Evolutionary conservation across 495 filamentous ascomycete species (phyloP), one percentile per base, ranked within the genome.

Genomic region (Stereocaulon alpinum): DNA sequence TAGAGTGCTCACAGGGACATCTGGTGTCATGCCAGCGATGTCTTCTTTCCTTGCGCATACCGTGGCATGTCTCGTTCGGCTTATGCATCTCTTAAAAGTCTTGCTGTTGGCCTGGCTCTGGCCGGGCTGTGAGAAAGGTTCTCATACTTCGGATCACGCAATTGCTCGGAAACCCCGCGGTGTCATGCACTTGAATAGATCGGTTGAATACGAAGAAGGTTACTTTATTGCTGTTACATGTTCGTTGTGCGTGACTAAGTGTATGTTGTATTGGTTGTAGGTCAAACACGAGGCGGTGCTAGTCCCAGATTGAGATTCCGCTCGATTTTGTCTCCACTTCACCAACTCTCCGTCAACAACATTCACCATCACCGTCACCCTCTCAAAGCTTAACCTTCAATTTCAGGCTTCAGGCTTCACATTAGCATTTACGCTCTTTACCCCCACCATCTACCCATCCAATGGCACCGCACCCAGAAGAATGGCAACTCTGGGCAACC

Each of bases 401-500:
- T 24, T 24, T 24, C 24, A 24, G 1, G 24, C 24, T 24, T 3
- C 24, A 24, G 24, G 24, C 24, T 24, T 24, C 24, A 24, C 24
- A 3, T 24, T 24, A 3, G 24, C 24, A 24, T 24, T 24, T 24
- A 24, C 24, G 24, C 24, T 24, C 24, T 24, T 24, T 24, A 24
- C 24, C 24, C 24, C 24, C 9, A 18, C 44, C n/a, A 40, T 12
- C 9, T 1, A 4, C 27, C 29, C 15, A 37, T 56, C 14, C 24
- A 34, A 64, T 64, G 62, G 43, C 37, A 17, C 52, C 58, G 15
- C 62, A 47, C 32, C 53, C 48, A 24, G 24, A 63, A 29, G 61
- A 63, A 54, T 63, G 52, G 63, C 44, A 60, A 15, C 54, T 66
- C 40, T 66, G 64, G 64, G 55, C 63, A 4, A 48, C 54, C 11